These are phyloP conservation scores for Diutina sp. DNA, from an alignment of 1,139 yeast genomes.

Conservation along the genomic window DNA sequence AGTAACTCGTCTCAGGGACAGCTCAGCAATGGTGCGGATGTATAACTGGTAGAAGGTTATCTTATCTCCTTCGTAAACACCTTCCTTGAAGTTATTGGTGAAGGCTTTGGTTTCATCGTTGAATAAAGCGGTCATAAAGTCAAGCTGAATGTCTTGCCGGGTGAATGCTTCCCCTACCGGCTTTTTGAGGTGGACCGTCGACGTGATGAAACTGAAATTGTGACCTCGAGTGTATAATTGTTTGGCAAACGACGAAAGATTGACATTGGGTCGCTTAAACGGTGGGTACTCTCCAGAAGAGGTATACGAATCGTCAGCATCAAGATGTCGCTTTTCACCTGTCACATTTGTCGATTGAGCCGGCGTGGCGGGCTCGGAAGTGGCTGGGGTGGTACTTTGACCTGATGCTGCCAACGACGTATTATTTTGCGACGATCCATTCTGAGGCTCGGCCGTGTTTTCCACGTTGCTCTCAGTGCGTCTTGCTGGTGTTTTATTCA, in stretches of 20 bases:
- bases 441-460: too few relatives aligned
- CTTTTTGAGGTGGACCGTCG: conserved; percentile 54
- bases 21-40: conserved; percentile 67
- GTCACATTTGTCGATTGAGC: background rate
- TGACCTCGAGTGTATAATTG: background rate
- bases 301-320: background rate
- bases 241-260: background rate
- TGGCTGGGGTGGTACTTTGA: too few relatives aligned
- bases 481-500: too few relatives aligned
- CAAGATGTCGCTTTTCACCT: background rate
- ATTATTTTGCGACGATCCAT: too few relatives aligned
- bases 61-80: conserved; percentile 29
- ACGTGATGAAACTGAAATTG: background rate
- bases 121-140: conserved; percentile 55
- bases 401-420: too few relatives aligned
- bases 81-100: conserved; percentile 38
- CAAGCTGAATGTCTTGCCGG: conserved; percentile 81
- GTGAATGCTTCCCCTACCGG: conserved; percentile 88
- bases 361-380: too few relatives aligned
- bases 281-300: background rate
- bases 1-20: conserved; percentile 20
- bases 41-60: conserved; percentile 77
- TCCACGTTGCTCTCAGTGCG: too few relatives aligned
- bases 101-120: conserved; percentile 55
- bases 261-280: background rate